These are phyloP conservation scores for Chytridiales sp. DNA, from an alignment of 371 early-diverging fungal genomes.

Conservation along the genomic window DNA sequence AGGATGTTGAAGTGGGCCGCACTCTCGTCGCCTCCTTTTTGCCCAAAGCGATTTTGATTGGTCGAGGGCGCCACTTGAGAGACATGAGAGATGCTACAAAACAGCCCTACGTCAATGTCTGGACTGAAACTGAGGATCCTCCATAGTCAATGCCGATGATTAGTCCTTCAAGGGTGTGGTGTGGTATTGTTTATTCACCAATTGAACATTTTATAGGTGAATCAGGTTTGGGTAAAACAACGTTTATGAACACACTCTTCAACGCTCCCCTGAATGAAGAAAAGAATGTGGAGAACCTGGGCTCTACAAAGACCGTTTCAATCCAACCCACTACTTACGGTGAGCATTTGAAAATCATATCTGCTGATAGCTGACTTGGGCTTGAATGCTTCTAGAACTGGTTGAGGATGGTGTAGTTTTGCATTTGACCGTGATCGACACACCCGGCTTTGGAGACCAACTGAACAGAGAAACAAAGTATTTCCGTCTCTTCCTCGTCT, in stretches of 20 bases:
- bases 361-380: not conserved
- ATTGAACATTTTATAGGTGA: constrained; percentile 34
- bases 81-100: too few relatives aligned
- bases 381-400: constrained; percentile 29
- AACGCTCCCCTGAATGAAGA: constrained; percentile 51
- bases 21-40: not conserved
- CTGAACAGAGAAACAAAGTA: constrained; percentile 17
- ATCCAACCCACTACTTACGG: constrained; percentile 47
- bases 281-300: constrained; percentile 38
- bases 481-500: not conserved
- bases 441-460: constrained; percentile 45
- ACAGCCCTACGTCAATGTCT: too few relatives aligned
- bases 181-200: not conserved
- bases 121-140: too few relatives aligned
- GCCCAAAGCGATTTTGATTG: not conserved
- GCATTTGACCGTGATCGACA: constrained; percentile 56
- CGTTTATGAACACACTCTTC: constrained; percentile 68
- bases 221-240: constrained; percentile 61
- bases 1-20: not conserved
- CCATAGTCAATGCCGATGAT: too few relatives aligned
- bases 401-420: constrained; percentile 54
- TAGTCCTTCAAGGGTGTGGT: not conserved
- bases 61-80: too few relatives aligned
- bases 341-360: constrained; percentile 7
- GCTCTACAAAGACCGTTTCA: constrained; percentile 39